Evolutionary conservation across 768 basidiomycete species (phyloP), one percentile per base, ranked within the genome.

Genomic region (Dioszegia hungarica): DNA sequence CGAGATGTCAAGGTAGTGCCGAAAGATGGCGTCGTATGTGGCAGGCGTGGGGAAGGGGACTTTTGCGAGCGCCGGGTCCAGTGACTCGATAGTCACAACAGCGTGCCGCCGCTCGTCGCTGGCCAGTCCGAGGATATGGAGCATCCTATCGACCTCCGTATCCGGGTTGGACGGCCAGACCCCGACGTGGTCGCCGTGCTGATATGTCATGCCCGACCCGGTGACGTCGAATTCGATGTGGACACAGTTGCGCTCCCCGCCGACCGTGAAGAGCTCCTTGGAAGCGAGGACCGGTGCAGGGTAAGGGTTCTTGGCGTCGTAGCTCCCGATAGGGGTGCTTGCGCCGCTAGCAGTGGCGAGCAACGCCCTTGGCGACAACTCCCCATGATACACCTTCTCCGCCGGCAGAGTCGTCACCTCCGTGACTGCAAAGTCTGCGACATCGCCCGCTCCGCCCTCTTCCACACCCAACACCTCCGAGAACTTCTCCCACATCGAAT

Each of bases 21-120:
- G 86, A 60, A 99, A 84, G 61, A 97, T 90, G 45, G 91, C 87
- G 58, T 81, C 83, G 68, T 95, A 97, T 8, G 93, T 97, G 1
- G 93, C 92, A 1, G 94, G 94, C 19, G 92, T 88, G 12, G 95
- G 94, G 86, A 98, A 99, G 17, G 94, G 94, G 56, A 98, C 93
- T 77, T 98, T 98, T 56, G 94, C 94, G 28, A 99, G 82, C 15
- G 93, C 91, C 19, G 95, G 94, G 71, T 99, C 94, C 57, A 98
- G 85, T n/a, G 91, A 94, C 72, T 92, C 91, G 57, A 99, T 90
- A 62, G 86, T 84, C 67, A 99, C 90, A 45, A 91, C 84, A 36
- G 82, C 81, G 75, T 93, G 85, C 70, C 84, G 83, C 79, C 89
- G 89, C 59, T 86, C 81, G 6, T 56, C 59, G 1, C 48, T 45